Evolutionary conservation across 75 land plant species (phyloP).

Genomic region (Sequoia sempervirens): DNA sequence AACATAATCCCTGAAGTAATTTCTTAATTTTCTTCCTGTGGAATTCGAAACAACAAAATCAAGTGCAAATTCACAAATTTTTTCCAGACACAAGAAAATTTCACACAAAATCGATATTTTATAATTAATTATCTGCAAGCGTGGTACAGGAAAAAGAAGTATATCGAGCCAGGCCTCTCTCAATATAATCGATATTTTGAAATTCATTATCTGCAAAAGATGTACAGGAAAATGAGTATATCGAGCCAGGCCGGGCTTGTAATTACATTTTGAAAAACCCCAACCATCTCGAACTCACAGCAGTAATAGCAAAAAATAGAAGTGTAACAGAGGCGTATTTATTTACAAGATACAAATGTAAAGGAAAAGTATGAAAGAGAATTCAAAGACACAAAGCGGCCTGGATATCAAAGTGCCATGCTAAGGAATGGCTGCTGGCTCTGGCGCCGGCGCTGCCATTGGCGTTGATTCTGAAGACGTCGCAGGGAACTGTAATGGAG

Average conservation of each 20-base stretch:
- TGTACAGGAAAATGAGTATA: not conserved
- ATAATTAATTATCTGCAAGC: no score
- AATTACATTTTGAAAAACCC: not conserved
- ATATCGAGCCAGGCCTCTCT: no score
- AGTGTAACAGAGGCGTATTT: not conserved
- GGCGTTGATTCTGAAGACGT: slow-evolving; percentile 29
- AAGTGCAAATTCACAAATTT: no score
- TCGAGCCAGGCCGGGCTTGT: not conserved
- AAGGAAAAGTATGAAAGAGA: not conserved
- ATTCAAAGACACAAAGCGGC: slow-evolving; percentile 5
- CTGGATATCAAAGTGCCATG: slow-evolving; percentile 66
- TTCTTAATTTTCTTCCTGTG: no score
- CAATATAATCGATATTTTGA: not conserved
- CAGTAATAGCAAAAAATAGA: not conserved
- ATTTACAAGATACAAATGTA: not conserved
- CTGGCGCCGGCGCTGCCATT: no score
- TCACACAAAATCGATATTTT: no score
- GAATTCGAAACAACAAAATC: no score
- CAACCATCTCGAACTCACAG: not conserved
- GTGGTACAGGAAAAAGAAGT: no score
- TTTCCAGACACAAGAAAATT: no score
- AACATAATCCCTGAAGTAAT: no score
- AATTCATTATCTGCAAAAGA: not conserved
- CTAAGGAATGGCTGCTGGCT: slow-evolving; percentile 34
- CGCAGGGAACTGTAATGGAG: slow-evolving; percentile 57